Evolutionary conservation across 1,284 basidiomycete genomes (phyloP), one percentile per base, ranked within the genome.

Genomic region (Rhodotorula glutinis): DNA sequence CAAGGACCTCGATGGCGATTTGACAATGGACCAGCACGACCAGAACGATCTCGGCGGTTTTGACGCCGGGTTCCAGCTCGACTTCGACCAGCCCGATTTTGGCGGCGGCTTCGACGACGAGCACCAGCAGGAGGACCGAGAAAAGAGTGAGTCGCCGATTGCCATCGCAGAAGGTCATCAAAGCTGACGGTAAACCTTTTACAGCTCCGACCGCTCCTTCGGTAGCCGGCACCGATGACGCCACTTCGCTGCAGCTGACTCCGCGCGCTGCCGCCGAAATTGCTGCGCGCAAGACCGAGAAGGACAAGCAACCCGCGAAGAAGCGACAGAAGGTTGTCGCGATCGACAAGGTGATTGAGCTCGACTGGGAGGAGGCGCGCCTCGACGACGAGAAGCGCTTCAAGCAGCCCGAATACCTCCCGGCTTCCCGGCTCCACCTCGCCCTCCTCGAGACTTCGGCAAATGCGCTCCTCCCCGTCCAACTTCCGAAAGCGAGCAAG

Each of bases 381-480:
- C 59, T 68, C 29, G 60, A 61, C 21, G 63, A 57, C 33, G 52
- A 60, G 55, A 44, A 55, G 17, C 57, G 63, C 23, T 68, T 72
- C 68, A 67, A 64, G 40, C 68, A 72, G 8, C 71, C 75, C 10
- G 60, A 65, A 19, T 76, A 67, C 66, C 65, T 76, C 5, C 73
- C 75, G 8, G 33, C 67, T 10, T 75, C 73, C 4, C 71, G 71
- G 10, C 49, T 74, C 23, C 73, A 75, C 57, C 63, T 76, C 55
- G 74, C 71, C 19, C 71, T 76, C 40, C 69, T 72, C 63, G 25
- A 52, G 40, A 23, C 62, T 0, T 41, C 65, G 17, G 44, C 52
- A 14, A 57, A 47, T 41, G 61, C 63, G 40, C 51, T 56, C 11
- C 63, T 65, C 25, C 67, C 63, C 16, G 53, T 40, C 49, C 21